Evolutionary conservation across 2,329 filamentous ascomycete genomes (phyloP), one percentile per base, ranked within the genome.

Genomic region (Cytospora leucostoma): DNA sequence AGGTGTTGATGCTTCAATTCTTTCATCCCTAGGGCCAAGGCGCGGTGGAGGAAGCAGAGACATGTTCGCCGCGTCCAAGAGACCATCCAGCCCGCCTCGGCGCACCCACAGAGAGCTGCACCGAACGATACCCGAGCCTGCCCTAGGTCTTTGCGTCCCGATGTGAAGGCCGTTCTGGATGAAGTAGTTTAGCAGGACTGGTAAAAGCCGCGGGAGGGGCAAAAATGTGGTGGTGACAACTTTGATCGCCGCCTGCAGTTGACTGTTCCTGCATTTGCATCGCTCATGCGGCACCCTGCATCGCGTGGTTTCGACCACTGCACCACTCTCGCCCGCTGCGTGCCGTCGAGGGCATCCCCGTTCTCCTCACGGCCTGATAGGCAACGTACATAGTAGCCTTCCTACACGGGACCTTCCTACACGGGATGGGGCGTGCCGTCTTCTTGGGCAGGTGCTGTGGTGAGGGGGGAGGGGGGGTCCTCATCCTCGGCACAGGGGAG

Each of bases 241-340:
- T 17, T 50, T 50, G 56, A 21, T 47, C 12, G 21, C n/a, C 34
- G 44, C 12, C 56, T n/a, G 56, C 49, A 34, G 32, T 58, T 37
- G 56, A 51, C 27, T 58, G 44, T 49, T 33, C 27, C 56, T 58
- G 56, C 56, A 49, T 50, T 47, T 58, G 56, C 44, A 50, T 19
- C 21, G 21, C 44, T 37, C 33, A 58, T 58, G 56, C 56, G 37
- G 56, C 13, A 50, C 17, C 37, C 44, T 47, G 44, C 44, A 19
- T 47, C 21, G 19, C 12, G 44, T 47, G 44, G 44, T 47, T 47
- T 47, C 44, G 44, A 47, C 44, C 44, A 47, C 44, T 47, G 44
- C n/a, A 21, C n/a, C n/a, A 47, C 44, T 47, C 44, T 47, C 44
- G 44, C 21, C 27, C 27, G 27, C 27, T 27, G 27, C 27, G 27